Percentiles rank a stretch among this genome's conserved stretches.
Evolutionary conservation across 2,329 filamentous ascomycete species (phyloP).

Genomic region (Aureobasidium vineae): DNA sequence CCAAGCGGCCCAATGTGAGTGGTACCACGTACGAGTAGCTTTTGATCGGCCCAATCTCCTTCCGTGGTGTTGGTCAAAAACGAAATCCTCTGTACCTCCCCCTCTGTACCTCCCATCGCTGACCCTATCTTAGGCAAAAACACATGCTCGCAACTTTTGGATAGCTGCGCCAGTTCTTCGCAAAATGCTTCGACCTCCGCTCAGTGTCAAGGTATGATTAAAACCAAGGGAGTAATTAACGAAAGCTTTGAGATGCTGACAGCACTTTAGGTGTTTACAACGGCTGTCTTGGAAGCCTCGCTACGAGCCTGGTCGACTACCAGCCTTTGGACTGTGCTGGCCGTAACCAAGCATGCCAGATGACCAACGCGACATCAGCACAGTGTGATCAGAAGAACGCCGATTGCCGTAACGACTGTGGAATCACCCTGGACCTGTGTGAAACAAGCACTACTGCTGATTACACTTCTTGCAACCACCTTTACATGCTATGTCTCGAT

Average conservation of each 20-base stretch:
- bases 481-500: constrained; percentile 1
- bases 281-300: constrained; percentile 4
- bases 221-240: too few species aligned
- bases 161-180: too few species aligned
- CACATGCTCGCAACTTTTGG: background rate
- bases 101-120: too few species aligned
- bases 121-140: background rate
- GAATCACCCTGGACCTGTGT: background rate
- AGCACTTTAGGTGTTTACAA: constrained; percentile 7
- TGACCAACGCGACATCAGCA: background rate
- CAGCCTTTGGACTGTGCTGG: background rate
- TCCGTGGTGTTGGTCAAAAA: too few species aligned
- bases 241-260: too few species aligned
- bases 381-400: background rate
- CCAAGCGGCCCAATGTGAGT: too few species aligned
- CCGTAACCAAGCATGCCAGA: background rate
- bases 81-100: too few species aligned
- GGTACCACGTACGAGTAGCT: too few species aligned
- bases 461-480: background rate
- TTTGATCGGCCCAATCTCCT: too few species aligned
- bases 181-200: background rate
- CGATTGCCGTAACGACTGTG: background rate
- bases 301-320: constrained; percentile 6
- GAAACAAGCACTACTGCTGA: background rate
- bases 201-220: background rate